Evolutionary conservation across 305 asterid species (phyloP).

Genomic region (Caryopteris hybrid): DNA sequence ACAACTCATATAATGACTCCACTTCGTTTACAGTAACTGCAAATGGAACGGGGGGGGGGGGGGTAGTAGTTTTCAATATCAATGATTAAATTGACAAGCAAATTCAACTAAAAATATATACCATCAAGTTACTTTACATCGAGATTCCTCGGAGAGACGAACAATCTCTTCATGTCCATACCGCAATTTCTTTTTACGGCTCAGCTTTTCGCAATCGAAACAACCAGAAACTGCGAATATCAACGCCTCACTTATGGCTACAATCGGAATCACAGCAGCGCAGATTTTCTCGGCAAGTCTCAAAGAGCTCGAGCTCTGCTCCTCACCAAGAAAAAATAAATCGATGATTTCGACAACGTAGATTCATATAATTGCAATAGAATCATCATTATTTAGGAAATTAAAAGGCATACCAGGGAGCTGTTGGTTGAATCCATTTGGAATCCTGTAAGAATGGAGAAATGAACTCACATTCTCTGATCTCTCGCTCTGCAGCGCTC

Average conservation of each 20-base stretch:
- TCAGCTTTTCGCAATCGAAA: conserved; percentile 30
- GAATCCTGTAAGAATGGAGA: conserved; percentile 1
- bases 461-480: not conserved
- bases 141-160: conserved; percentile 54
- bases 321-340: not conserved
- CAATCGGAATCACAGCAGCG: conserved; percentile 43
- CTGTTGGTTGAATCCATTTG: conserved; percentile 44
- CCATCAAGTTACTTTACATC: conserved; percentile 33
- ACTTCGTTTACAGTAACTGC: conserved; percentile 56
- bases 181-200: conserved; percentile 19
- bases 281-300: conserved; percentile 50
- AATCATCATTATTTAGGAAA: not conserved
- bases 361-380: not conserved
- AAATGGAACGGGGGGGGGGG: not conserved
- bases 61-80: not conserved
- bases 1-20: conserved; percentile 63
- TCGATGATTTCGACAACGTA: not conserved
- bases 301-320: conserved; percentile 42
- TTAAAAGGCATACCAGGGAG: conserved; percentile 30
- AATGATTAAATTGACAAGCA: not conserved
- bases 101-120: not conserved
- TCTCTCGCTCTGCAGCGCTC: not conserved
- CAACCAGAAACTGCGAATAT: conserved; percentile 46
- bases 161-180: conserved; percentile 28
- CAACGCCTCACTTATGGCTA: conserved; percentile 43